These are phyloP conservation scores for Senecio squalidus DNA, from an alignment of 140 eudicot species.

Conservation along the genomic window DNA sequence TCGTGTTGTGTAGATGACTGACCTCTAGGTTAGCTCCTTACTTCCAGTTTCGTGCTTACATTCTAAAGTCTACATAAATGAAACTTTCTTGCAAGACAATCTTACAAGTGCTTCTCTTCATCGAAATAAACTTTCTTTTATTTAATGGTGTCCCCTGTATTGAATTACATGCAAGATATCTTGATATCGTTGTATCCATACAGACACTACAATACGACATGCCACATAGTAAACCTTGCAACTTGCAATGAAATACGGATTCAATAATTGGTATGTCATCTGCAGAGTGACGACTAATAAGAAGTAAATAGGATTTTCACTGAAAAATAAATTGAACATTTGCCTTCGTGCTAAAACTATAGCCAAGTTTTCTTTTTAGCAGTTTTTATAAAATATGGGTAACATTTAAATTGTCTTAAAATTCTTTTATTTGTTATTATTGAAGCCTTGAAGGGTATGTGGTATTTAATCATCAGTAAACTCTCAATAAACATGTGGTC, in stretches of 20 bases:
- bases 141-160: not conserved
- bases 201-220: too few relatives aligned
- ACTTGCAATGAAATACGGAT: not conserved
- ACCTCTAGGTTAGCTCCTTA: constrained; percentile 25
- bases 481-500: too few relatives aligned
- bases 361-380: not conserved
- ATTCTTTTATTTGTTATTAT: too few relatives aligned
- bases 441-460: too few relatives aligned
- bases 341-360: not conserved
- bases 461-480: too few relatives aligned
- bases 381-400: not conserved
- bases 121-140: not conserved
- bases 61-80: not conserved
- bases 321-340: not conserved
- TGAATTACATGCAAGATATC: not conserved
- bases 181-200: not conserved
- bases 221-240: not conserved
- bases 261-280: not conserved
- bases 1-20: constrained; percentile 65
- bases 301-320: not conserved
- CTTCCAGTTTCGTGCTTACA: not conserved
- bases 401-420: too few relatives aligned
- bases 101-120: not conserved
- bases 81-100: not conserved
- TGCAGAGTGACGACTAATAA: not conserved